A percentile compares a stretch with the other conserved stretches of the same genome.
phyloP scores from a whole-genome alignment of 805 yeast species.

The Yamadazyma philogaea region DNA sequence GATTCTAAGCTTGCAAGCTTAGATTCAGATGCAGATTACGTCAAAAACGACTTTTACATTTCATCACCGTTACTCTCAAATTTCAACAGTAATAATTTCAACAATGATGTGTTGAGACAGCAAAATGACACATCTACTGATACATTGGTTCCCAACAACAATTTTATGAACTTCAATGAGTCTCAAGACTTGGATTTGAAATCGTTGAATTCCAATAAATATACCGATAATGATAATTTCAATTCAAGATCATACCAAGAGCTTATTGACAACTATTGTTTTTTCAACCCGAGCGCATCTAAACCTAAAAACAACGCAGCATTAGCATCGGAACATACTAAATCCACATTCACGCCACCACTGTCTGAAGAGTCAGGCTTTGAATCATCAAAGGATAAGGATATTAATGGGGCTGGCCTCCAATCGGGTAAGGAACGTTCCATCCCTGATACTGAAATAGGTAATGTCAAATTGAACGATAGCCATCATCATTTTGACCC shows the following conservation, averaged over 20 bases:
- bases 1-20: conserved; percentile 18
- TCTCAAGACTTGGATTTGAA: conserved; percentile 8
- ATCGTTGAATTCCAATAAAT: conserved; percentile 7
- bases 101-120: background rate
- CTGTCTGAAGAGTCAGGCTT: background rate
- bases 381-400: background rate
- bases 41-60: conserved; percentile 32
- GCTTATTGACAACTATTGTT: conserved; percentile 58
- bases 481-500: background rate
- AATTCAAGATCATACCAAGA: conserved; percentile 53
- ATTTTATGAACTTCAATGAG: conserved; percentile 4
- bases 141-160: conserved; percentile 9
- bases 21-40: conserved; percentile 26
- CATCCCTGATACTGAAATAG: conserved; percentile 11
- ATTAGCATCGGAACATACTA: background rate
- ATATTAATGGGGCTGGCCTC: conserved; percentile 5
- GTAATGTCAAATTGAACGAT: conserved; percentile 1
- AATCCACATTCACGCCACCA: conserved; percentile 1
- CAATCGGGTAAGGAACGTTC: conserved; percentile 8
- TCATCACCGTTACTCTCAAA: conserved; percentile 35
- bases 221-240: conserved; percentile 4
- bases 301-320: background rate
- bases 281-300: conserved; percentile 30
- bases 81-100: conserved; percentile 3
- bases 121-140: conserved; percentile 8